Conservation (phyloP, 169 alveolate genomes). For the Theileria luwenshuni region DNA sequence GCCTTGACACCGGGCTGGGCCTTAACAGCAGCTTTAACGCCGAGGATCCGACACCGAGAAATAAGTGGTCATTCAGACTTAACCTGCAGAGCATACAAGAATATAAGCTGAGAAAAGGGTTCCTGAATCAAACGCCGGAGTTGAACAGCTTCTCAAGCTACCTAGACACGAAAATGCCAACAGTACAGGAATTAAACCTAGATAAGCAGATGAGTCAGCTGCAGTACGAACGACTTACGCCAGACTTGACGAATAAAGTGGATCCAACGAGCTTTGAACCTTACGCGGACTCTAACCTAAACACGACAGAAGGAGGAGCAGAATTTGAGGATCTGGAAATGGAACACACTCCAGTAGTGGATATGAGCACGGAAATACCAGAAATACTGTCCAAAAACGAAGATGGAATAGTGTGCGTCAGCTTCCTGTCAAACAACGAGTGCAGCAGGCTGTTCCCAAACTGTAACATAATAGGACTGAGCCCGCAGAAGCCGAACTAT, state of each 20-base stretch:
- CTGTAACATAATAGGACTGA: slow-evolving; percentile 60
- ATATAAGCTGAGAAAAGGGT: slow-evolving; percentile 33
- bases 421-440: slow-evolving; percentile 55
- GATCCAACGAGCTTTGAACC: not conserved
- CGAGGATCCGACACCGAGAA: slow-evolving; percentile 1
- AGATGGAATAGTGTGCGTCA: slow-evolving; percentile 47
- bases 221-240: not conserved
- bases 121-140: slow-evolving; percentile 30
- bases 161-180: not conserved
- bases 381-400: slow-evolving; percentile 52
- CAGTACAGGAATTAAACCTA: not conserved
- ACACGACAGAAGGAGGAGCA: not conserved
- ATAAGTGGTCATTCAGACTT: slow-evolving; percentile 37
- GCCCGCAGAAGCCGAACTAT: slow-evolving; percentile 34
- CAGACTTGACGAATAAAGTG: not conserved
- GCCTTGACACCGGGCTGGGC: not conserved
- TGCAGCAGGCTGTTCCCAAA: slow-evolving; percentile 63
- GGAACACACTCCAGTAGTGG: not conserved
- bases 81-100: slow-evolving; percentile 53
- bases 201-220: not conserved
- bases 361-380: slow-evolving; percentile 11
- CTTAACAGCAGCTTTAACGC: not conserved
- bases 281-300: slow-evolving; percentile 4
- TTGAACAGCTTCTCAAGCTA: slow-evolving; percentile 8
- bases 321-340: slow-evolving; percentile 20